phyloP scores from a whole-genome alignment of 2,329 filamentous ascomycete genomes.

The Neopestalotiopsis sp. region DNA sequence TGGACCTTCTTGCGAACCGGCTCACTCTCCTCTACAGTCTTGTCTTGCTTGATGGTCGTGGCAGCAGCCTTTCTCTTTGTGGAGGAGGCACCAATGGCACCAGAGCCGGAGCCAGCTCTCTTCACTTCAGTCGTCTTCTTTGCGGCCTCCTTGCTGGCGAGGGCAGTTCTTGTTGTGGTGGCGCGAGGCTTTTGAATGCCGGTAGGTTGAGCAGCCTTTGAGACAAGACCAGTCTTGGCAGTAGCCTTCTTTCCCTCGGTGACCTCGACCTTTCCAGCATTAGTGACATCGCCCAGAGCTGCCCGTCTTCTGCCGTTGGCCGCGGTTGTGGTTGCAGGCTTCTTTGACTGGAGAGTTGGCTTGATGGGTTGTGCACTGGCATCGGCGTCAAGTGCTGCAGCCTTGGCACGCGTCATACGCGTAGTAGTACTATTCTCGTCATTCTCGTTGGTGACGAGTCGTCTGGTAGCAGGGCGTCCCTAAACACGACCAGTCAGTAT shows the following conservation, averaged over 20 bases:
- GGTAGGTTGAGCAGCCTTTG: constrained; percentile 82
- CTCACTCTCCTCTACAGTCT: constrained; percentile 66
- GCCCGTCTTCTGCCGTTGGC: constrained; percentile 72
- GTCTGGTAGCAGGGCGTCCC: constrained; percentile 70
- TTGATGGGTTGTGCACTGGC: constrained; percentile 62
- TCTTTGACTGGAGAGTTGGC: constrained; percentile 75
- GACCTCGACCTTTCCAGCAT: constrained; percentile 80
- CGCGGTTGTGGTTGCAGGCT: constrained; percentile 55
- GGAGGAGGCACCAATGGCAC: constrained; percentile 61
- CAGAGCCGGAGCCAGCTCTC: constrained; percentile 74
- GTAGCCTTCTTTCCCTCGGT: constrained; percentile 76
- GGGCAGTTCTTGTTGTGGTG: constrained; percentile 65
- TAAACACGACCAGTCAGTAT: constrained; percentile 25
- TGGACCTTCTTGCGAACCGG: constrained; percentile 71
- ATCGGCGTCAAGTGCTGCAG: constrained; percentile 72
- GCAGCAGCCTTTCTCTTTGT: constrained; percentile 71
- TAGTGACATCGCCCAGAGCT: constrained; percentile 93
- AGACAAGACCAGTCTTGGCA: constrained; percentile 71
- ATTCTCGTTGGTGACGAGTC: constrained; percentile 87
- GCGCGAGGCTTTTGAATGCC: constrained; percentile 76
- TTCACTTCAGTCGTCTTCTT: constrained; percentile 68
- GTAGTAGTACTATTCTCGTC: constrained; percentile 85
- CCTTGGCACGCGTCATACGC: constrained; percentile 92
- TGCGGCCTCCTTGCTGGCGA: constrained; percentile 71
- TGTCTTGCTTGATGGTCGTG: constrained; percentile 65